Conservation (phyloP, 768 basidiomycete genomes). For the Calvatia gigantea region DNA sequence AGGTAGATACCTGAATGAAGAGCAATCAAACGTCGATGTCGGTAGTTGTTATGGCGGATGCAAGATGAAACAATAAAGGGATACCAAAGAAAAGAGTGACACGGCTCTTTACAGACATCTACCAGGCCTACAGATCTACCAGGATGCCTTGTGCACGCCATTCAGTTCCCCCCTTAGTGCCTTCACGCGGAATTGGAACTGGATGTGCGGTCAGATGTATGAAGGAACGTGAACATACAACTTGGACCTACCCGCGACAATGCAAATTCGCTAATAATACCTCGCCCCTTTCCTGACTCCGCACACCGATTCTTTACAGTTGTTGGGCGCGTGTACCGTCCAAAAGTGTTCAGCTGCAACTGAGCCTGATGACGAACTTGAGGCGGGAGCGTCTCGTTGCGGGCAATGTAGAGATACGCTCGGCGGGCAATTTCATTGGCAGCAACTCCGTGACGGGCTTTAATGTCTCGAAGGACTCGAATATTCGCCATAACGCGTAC, state of each 20-base stretch:
- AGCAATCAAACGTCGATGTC: too few relatives aligned
- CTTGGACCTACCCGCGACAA: constrained; percentile 63
- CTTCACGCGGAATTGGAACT: constrained; percentile 91
- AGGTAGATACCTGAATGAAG: too few relatives aligned
- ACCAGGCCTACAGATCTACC: constrained; percentile 44
- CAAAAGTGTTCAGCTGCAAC: constrained; percentile 87
- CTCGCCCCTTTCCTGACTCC: constrained; percentile 83
- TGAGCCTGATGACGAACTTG: constrained; percentile 93
- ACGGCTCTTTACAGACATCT: not conserved
- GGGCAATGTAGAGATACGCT: constrained; percentile 90
- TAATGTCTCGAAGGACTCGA: constrained; percentile 71
- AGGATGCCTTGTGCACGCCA: constrained; percentile 89
- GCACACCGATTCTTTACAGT: constrained; percentile 87
- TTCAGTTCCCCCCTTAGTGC: constrained; percentile 79
- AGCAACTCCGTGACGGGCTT: constrained; percentile 67
- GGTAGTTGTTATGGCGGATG: too few relatives aligned
- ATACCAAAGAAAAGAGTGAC: not conserved
- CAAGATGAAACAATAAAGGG: not conserved
- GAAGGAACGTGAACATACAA: not conserved
- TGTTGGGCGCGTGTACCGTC: constrained; percentile 76
- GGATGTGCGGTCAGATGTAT: not conserved
- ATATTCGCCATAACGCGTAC: constrained; percentile 35
- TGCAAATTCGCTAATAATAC: constrained; percentile 86
- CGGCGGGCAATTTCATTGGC: constrained; percentile 80
- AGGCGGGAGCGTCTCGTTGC: constrained; percentile 85